Evolutionary conservation across 1,284 basidiomycete genomes (phyloP), one percentile per base, ranked within the genome.

Genomic region (Tilletia caries): DNA sequence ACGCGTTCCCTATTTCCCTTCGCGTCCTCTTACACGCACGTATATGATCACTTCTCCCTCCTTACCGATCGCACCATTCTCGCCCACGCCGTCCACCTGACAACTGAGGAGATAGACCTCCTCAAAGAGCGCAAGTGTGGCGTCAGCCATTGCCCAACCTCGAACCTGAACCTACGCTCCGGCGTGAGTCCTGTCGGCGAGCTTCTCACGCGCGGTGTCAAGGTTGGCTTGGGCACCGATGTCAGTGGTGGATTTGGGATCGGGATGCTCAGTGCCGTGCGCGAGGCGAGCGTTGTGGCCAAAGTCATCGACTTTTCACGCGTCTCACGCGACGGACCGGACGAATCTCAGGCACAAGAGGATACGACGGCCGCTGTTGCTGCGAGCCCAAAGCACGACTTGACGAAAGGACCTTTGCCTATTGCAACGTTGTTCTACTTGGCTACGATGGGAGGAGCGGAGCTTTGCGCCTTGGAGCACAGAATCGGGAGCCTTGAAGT

Each of bases 371-470:
- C 34, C n/a, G 54, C 5, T 25, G 43, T 46, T 27, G 32, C 25
- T 25, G 15, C 25, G 15, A 32, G 23, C 12, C 20, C 25, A 23
- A 25, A 50, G 27, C 50, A 69, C 43, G 78, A 80, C 65, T 92
- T 92, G 79, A 85, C 87, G 2, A 86, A 87, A 74, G 86, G 87
- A 23, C 90, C 90, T 66, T 86, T 97, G 15, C 86, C 89, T 5
- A 86, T 94, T 48, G 85, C 91, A 6, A 89, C 92, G 1, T 86
- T 97, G 62, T 87, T 96, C 73, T 91, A 93, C 85, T 89, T 98
- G 62, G 94, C 95, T 10, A 98, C 95, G 2, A 85, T 91, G 33
- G 95, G 95, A 50, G 95, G 95, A 1, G 95, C 95, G 0, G 86
- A 89, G 41, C 89, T 98, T 0, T 95, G 92, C 79, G 86, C 87